Evolutionary conservation across 345 rosid genomes (phyloP), one percentile per base, ranked within the genome.

Genomic region (Acer campestre): DNA sequence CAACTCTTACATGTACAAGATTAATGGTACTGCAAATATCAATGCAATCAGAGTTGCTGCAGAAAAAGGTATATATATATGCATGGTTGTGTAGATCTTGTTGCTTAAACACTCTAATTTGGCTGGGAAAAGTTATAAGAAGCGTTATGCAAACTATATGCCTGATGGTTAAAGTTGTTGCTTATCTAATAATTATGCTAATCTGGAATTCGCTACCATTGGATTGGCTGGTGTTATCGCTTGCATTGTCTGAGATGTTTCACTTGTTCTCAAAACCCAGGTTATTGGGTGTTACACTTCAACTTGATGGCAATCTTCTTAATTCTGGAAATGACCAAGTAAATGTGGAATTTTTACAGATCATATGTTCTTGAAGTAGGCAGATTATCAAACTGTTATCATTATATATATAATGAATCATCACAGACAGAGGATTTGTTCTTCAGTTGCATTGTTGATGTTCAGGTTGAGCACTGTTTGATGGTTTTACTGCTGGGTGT

Each of bases 11-110:
- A 97, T 97, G 99, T 93, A 97, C 79, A 94, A 97, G 86, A 90
- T 91, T 77, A 97, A 97, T 4, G 99, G 99, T 35, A 91, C 99
- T 70, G 97, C 98, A 68, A 94, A 97, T 85, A 89, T 94, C 77
- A 91, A 92, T 82, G 98, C 98, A 46, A 88, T 97, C 80, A 88
- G 94, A 85, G 96, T 90, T 79, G 99, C 99, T 80, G 80, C 92
- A 20, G 98, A 94, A 73, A 84, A 91, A 86, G 99, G 98, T 94
- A 83, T 49, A 83, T 49, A 83, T 49, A 10, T 22, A 4, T 59
- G 56, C 10, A 49, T 27, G 27, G 70, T 17, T 46, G 18, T 35
- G 0, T 20, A 67, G 14, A 9, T 59, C 63, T 20, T 18, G 11
- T 10, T 10, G 3, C 49, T 46, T 46, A 46, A 59, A 53, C 27